Evolutionary conservation across 345 rosid genomes (phyloP).

Genomic region (Draba incana): DNA sequence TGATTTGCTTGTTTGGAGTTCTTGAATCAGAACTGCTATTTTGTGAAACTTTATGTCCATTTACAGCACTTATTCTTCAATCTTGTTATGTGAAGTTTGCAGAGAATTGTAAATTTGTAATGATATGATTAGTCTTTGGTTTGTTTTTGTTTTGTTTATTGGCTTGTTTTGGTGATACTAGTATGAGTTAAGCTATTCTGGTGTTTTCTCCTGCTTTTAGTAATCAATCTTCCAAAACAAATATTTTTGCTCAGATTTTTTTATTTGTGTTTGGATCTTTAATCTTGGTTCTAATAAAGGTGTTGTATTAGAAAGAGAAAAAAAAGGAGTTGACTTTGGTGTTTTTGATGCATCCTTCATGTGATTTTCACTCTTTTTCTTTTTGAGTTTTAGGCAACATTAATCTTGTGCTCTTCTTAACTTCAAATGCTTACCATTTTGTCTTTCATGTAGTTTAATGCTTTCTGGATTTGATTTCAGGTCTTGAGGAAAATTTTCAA

Average conservation of each 20-base stretch:
- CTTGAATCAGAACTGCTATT: background rate
- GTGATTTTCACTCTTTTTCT: constrained; percentile 10
- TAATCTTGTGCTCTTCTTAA: constrained; percentile 5
- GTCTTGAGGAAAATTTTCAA: constrained; percentile 5
- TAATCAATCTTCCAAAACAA: constrained; percentile 2
- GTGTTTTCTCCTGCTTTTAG: background rate
- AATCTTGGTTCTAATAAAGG: constrained; percentile 6
- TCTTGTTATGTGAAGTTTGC: constrained; percentile 13
- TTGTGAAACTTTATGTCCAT: background rate
- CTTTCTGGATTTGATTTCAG: constrained; percentile 26
- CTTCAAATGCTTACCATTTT: constrained; percentile 7
- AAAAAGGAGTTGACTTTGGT: constrained; percentile 23
- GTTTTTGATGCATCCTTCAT: constrained; percentile 23
- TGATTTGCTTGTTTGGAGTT: constrained; percentile 14
- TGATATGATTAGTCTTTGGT: background rate
- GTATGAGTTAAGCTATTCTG: background rate
- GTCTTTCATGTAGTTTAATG: constrained; percentile 9
- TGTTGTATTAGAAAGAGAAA: background rate
- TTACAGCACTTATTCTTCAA: background rate
- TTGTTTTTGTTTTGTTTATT: background rate
- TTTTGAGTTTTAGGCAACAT: background rate
- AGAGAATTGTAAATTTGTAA: background rate
- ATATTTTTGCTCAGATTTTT: background rate
- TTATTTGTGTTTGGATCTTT: constrained; percentile 32
- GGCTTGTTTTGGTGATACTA: constrained; percentile 19